Percentiles rank a stretch among this genome's conserved stretches.
phyloP scores from a whole-genome alignment of 805 yeast species.

The Jamesozyma hellenica region DNA sequence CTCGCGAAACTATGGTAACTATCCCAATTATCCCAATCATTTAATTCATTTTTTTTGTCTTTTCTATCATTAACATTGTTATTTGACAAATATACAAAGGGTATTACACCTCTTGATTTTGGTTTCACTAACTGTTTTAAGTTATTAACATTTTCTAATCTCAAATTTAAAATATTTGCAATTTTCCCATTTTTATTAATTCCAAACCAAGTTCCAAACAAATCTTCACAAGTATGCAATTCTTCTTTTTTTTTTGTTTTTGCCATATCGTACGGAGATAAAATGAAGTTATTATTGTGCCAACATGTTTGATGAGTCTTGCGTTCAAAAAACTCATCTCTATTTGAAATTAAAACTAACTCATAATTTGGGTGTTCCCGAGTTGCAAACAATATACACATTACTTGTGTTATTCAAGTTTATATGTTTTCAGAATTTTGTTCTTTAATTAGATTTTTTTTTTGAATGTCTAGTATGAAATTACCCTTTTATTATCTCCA shows the following conservation, averaged over 20 bases:
- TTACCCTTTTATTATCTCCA: no score
- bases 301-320: constrained; percentile 53
- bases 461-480: no score
- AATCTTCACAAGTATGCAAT: constrained; percentile 26
- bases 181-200: constrained; percentile 46
- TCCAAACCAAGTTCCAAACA: constrained; percentile 91
- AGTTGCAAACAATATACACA: constrained; percentile 75
- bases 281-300: constrained; percentile 28
- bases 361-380: constrained; percentile 65
- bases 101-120: constrained; percentile 38
- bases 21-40: constrained; percentile 15
- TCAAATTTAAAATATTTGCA: constrained; percentile 66
- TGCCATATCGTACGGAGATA: constrained; percentile 69
- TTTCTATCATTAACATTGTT: neutral
- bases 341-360: constrained; percentile 63
- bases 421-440: no score
- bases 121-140: constrained; percentile 4
- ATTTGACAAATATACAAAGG: constrained; percentile 32
- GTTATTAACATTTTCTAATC: constrained; percentile 31
- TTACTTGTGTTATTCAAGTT: constrained; percentile 21
- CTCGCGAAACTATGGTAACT: constrained; percentile 17
- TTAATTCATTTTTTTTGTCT: neutral
- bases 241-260: neutral
- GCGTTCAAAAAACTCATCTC: constrained; percentile 77
- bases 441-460: neutral